Evolutionary conservation across 441 rosid species (phyloP).

Genomic region (Geranium incanum): DNA sequence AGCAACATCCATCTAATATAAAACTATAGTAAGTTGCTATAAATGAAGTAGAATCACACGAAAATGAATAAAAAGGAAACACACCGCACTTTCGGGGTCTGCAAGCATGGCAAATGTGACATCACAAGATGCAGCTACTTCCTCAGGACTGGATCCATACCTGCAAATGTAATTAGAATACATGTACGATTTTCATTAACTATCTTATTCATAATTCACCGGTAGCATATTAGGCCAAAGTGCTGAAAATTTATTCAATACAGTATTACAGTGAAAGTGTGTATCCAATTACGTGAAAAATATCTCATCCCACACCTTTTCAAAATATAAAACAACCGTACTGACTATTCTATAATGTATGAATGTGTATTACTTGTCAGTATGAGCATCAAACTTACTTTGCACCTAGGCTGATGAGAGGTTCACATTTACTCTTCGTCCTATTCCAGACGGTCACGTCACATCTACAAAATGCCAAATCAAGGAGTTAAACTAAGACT

Average conservation of each 20-base stretch:
- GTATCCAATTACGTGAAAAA: background rate
- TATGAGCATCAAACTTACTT: conserved; percentile 42
- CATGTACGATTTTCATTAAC: background rate
- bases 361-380: conserved; percentile 9
- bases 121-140: conserved; percentile 80
- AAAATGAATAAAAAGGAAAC: conserved; percentile 32
- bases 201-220: background rate
- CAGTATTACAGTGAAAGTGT: background rate
- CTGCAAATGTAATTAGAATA: conserved; percentile 28
- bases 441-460: conserved; percentile 86
- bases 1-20: conserved; percentile 67
- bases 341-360: background rate
- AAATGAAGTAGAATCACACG: conserved; percentile 11
- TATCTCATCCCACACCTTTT: background rate
- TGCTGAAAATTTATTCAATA: background rate
- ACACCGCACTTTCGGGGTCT: conserved; percentile 95
- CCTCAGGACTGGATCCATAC: conserved; percentile 70
- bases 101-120: conserved; percentile 90
- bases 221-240: background rate
- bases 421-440: conserved; percentile 85
- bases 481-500: conserved; percentile 12
- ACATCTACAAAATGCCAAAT: conserved; percentile 38
- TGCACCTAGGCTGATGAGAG: conserved; percentile 73
- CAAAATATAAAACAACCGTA: background rate
- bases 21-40: conserved; percentile 22